Percentiles rank a stretch among this genome's conserved stretches.
Evolutionary conservation across 2,329 filamentous ascomycete species (phyloP).

Genomic region (Teratosphaeria viscida): DNA sequence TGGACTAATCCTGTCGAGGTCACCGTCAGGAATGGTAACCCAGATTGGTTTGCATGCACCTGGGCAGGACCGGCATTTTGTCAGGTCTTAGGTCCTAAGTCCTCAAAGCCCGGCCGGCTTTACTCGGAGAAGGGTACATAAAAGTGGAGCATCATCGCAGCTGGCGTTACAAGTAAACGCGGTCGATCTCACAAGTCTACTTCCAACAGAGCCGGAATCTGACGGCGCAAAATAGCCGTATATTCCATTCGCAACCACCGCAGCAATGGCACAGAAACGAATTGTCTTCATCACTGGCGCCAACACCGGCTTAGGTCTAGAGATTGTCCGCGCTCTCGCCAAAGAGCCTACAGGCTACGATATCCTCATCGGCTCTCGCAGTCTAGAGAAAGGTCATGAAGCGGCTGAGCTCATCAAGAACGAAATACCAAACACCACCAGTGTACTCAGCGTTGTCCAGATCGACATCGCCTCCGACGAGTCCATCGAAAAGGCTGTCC

Average conservation of each 20-base stretch:
- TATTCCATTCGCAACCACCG: background rate
- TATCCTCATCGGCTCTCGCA: conserved; percentile 47
- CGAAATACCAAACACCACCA: conserved; percentile 33
- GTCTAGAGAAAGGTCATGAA: conserved; percentile 39
- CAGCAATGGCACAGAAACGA: conserved; percentile 14
- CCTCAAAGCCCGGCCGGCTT: too few species aligned
- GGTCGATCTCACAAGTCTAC: too few species aligned
- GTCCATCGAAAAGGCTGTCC: conserved; percentile 40
- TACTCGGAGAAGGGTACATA: too few species aligned
- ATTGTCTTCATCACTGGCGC: conserved; percentile 51
- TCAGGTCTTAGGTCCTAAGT: too few species aligned
- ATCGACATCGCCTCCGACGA: conserved; percentile 45
- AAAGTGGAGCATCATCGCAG: too few species aligned
- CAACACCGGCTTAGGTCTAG: conserved; percentile 48
- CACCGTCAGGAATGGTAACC: too few species aligned
- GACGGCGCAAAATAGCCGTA: background rate
- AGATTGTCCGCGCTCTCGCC: conserved; percentile 46
- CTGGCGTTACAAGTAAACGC: too few species aligned
- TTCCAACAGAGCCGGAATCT: background rate
- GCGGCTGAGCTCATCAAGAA: conserved; percentile 35
- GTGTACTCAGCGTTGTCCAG: conserved; percentile 37
- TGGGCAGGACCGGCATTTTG: too few species aligned
- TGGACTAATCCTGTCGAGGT: too few species aligned
- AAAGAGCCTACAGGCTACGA: conserved; percentile 41
- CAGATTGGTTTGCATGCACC: too few species aligned